Conservation (phyloP, 2,329 filamentous ascomycete species). For the Sphaceloma murrayae region DNA sequence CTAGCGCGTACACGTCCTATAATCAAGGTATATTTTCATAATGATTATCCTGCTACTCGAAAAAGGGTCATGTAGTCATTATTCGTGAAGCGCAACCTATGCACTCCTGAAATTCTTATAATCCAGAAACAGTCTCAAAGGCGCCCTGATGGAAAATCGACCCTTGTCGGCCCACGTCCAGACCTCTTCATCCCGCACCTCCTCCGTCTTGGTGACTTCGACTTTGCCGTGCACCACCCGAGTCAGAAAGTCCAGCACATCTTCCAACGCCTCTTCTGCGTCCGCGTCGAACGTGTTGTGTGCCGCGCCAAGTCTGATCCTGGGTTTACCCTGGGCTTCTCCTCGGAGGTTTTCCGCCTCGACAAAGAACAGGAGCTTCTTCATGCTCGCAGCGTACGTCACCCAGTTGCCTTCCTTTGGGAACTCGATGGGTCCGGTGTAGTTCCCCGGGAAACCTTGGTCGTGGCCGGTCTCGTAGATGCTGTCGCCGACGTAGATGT, state of each 20-base stretch:
- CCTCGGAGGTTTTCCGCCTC: slow-evolving; percentile 26
- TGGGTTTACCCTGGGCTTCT: slow-evolving; percentile 20
- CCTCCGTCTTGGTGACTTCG: slow-evolving; percentile 26
- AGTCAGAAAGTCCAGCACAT: slow-evolving; percentile 29
- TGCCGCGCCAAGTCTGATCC: slow-evolving; percentile 28
- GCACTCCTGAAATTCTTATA: no score
- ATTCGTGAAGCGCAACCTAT: no score
- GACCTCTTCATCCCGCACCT: slow-evolving; percentile 27
- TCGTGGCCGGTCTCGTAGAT: slow-evolving; percentile 35
- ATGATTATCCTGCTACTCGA: no score
- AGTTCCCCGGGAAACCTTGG: slow-evolving; percentile 20
- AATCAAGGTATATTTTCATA: no score
- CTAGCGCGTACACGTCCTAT: no score
- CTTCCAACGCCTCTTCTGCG: slow-evolving; percentile 30
- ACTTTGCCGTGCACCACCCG: slow-evolving; percentile 29
- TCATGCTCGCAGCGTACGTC: slow-evolving; percentile 32
- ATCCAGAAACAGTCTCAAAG: slow-evolving; percentile 28
- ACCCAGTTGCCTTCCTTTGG: slow-evolving; percentile 32
- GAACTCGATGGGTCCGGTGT: slow-evolving; percentile 30
- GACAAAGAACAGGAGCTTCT: slow-evolving; percentile 30
- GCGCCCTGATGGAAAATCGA: slow-evolving; percentile 31
- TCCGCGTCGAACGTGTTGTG: slow-evolving; percentile 32
- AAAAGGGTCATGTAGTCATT: not conserved
- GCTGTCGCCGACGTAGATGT: slow-evolving; percentile 40
- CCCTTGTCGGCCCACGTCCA: slow-evolving; percentile 31